Evolutionary conservation across 805 yeast species (phyloP), one percentile per base, ranked within the genome.

Genomic region (Wickerhamiella brachini): DNA sequence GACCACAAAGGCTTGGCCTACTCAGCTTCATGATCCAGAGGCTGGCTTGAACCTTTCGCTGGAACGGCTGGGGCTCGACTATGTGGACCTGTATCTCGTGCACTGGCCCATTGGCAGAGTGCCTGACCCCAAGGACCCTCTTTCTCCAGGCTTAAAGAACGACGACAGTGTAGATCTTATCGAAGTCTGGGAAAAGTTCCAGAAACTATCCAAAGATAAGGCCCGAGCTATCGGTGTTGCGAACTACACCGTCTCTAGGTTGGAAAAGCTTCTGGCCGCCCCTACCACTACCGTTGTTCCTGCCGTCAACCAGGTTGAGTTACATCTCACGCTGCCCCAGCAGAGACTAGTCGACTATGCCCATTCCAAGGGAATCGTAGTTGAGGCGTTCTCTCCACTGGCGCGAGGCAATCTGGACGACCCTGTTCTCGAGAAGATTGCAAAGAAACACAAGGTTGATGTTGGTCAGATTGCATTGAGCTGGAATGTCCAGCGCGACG

Each of bases 321-420:
- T 79, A 38, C 94, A 85, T 65, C 87, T 89, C 47, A 73, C 73
- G 54, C 70, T 82, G 52, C 85, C 85, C 46, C 89, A 84, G 64
- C 68, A 65, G 7, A 79, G 79, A 56, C 69, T 85, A 56, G 60
- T 74, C 44, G 72, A 75, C 34, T 81, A 62, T 65, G 72, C 79
- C 64, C 67, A 71, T 50, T 61, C 66, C 34, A 70, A 83, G 54
- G 77, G 72, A 53, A 80, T 82, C 53, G 63, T 71, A 31, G 64
- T 82, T 51, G 82, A 82, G 63, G 94, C 94, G 9, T 86, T 83
- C 68, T 80, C 86, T 26, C 93, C 95, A 23, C 71, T 85, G 57
- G 90, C 88, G 39, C 72, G 81, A 3, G 61, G 66, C 12, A 84
- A 84, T 44, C 85, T 85, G 0, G 74, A 77, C 53, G 65, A 79